Percentiles rank a stretch among this genome's conserved stretches.
These are phyloP conservation scores for Alternaria brassicae DNA, from an alignment of 2,329 filamentous ascomycete species.

Conservation along the genomic window DNA sequence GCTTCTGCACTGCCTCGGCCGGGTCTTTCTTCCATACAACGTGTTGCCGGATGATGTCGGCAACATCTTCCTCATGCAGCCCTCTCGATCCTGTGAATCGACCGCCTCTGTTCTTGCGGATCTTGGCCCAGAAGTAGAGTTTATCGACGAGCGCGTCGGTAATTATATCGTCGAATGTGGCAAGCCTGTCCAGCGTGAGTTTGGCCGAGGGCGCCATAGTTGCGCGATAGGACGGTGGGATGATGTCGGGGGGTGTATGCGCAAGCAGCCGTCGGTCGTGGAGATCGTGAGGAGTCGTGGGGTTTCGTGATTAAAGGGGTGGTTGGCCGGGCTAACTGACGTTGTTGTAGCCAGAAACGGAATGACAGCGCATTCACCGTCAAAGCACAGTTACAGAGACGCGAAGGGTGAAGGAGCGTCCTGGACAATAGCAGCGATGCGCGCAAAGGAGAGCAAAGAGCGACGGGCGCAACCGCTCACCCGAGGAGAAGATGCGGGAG, in stretches of 20 bases:
- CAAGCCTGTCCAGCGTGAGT: constrained; percentile 87
- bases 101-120: constrained; percentile 87
- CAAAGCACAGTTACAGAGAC: constrained; percentile 21
- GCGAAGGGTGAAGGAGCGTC: constrained; percentile 35
- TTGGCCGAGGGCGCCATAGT: constrained; percentile 63
- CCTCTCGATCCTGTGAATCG: constrained; percentile 86
- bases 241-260: neutral
- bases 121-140: constrained; percentile 94
- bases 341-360: constrained; percentile 23
- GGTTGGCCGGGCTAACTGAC: constrained; percentile 33
- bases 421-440: constrained; percentile 18
- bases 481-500: constrained; percentile 29
- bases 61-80: constrained; percentile 70
- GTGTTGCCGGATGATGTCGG: constrained; percentile 66
- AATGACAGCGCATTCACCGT: constrained; percentile 29
- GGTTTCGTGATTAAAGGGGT: constrained; percentile 14
- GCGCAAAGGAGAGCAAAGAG: constrained; percentile 29
- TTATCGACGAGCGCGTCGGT: constrained; percentile 96
- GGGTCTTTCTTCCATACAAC: constrained; percentile 78
- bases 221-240: constrained; percentile 14
- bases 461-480: constrained; percentile 29
- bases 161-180: constrained; percentile 92
- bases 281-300: constrained; percentile 4
- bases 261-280: neutral
- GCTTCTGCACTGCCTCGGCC: constrained; percentile 71